Evolutionary conservation across 306 rosid genomes (phyloP).

Genomic region (Cucurbita argyrosperma): DNA sequence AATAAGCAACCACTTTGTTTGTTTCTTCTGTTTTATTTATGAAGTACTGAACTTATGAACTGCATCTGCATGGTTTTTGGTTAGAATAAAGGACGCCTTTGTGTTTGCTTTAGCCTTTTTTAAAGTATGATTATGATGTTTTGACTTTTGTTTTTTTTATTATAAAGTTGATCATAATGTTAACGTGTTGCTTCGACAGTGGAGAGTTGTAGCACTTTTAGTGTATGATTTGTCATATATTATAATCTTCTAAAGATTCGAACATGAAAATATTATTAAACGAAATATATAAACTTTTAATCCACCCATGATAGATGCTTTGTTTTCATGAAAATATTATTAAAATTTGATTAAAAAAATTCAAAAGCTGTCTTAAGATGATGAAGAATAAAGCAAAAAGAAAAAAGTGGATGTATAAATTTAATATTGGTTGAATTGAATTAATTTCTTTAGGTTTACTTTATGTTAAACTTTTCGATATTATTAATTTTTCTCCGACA

Average conservation of each 20-base stretch:
- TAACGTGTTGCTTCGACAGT: neutral
- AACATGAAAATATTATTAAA: no score
- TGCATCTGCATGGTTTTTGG: neutral
- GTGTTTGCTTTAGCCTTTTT: neutral
- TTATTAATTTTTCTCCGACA: no score
- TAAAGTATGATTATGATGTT: neutral
- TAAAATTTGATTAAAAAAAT: neutral
- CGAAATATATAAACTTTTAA: no score
- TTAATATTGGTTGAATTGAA: neutral
- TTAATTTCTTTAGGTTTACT: no score
- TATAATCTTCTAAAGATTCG: no score
- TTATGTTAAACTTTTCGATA: no score
- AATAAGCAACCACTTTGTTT: conserved; percentile 39
- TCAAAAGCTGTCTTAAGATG: neutral
- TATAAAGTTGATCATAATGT: neutral
- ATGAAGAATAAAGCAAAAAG: neutral
- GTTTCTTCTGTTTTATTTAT: neutral
- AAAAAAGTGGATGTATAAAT: neutral
- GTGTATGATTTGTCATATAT: neutral
- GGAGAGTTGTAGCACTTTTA: neutral
- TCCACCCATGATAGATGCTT: no score
- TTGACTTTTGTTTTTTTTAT: neutral
- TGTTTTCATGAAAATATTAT: no score
- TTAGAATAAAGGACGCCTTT: neutral
- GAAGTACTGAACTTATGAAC: neutral